Evolutionary conservation across 2,329 filamentous ascomycete species (phyloP).

Genomic region (Zelopaecilomyces penicillatus): DNA sequence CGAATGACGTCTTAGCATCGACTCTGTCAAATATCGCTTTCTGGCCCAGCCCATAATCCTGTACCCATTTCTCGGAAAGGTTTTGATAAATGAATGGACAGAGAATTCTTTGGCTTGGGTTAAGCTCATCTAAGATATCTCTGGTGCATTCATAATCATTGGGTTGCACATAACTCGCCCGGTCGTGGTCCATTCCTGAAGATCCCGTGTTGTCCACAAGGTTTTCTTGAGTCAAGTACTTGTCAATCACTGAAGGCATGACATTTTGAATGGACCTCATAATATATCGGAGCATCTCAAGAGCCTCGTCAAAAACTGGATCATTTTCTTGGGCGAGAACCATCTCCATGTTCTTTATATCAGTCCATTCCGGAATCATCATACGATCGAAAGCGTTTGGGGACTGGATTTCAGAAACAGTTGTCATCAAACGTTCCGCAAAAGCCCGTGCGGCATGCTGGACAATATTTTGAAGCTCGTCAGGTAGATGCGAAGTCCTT

Average conservation of each 20-base stretch:
- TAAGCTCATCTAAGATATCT: slow-evolving; percentile 18
- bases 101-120: slow-evolving; percentile 22
- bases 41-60: neutral
- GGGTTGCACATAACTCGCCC: slow-evolving; percentile 28
- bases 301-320: slow-evolving; percentile 4
- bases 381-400: slow-evolving; percentile 23
- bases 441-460: slow-evolving; percentile 50
- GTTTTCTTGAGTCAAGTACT: slow-evolving; percentile 3
- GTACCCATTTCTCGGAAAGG: slow-evolving; percentile 9
- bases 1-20: too few species aligned
- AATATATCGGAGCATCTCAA: slow-evolving; percentile 13
- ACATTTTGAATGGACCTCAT: slow-evolving; percentile 14
- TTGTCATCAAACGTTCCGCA: slow-evolving; percentile 33
- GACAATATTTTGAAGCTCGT: slow-evolving; percentile 47
- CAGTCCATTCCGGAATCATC: slow-evolving; percentile 26
- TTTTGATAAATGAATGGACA: slow-evolving; percentile 27
- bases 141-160: slow-evolving; percentile 17
- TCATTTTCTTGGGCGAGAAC: slow-evolving; percentile 14
- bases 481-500: slow-evolving; percentile 37
- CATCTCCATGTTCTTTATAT: slow-evolving; percentile 17
- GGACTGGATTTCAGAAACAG: slow-evolving; percentile 13
- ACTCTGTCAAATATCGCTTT: too few species aligned
- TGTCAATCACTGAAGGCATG: slow-evolving; percentile 12
- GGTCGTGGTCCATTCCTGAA: slow-evolving; percentile 24
- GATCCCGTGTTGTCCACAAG: slow-evolving; percentile 1